These are phyloP conservation scores for Saccharomycopsis selenospora DNA, from an alignment of 805 yeast genomes.

Conservation along the genomic window DNA sequence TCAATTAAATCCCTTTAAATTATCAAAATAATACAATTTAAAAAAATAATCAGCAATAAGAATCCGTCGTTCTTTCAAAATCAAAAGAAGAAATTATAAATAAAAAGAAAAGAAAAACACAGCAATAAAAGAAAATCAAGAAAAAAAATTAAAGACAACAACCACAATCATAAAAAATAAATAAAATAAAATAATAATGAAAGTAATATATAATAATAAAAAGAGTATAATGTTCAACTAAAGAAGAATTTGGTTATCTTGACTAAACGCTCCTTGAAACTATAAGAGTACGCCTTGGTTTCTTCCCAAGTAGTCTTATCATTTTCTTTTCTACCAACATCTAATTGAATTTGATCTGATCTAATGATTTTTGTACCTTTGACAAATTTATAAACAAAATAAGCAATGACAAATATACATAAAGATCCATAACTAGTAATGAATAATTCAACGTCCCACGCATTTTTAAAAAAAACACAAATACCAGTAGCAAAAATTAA, in stretches of 20 bases:
- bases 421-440: slow-evolving; percentile 60
- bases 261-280: slow-evolving; percentile 26
- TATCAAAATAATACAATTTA: no score
- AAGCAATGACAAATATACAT: slow-evolving; percentile 44
- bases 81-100: no score
- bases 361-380: slow-evolving; percentile 60
- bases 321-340: slow-evolving; percentile 76
- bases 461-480: slow-evolving; percentile 47
- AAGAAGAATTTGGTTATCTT: slow-evolving; percentile 6
- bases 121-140: background rate
- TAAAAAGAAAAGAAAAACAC: no score
- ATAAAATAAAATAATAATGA: no score
- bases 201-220: no score
- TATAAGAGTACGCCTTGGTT: slow-evolving; percentile 37
- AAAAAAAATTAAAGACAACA: background rate
- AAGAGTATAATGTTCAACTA: slow-evolving; percentile 4
- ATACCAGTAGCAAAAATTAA: slow-evolving; percentile 55
- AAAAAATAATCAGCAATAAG: no score
- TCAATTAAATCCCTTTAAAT: no score
- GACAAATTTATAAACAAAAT: slow-evolving; percentile 47
- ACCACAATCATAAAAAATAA: background rate
- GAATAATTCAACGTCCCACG: slow-evolving; percentile 56
- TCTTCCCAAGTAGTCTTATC: slow-evolving; percentile 81
- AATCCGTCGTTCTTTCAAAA: no score
- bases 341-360: slow-evolving; percentile 70